Base-by-base conservation (phyloP, 2,329 filamentous ascomycete species). In the Curvularia lunata region DNA sequence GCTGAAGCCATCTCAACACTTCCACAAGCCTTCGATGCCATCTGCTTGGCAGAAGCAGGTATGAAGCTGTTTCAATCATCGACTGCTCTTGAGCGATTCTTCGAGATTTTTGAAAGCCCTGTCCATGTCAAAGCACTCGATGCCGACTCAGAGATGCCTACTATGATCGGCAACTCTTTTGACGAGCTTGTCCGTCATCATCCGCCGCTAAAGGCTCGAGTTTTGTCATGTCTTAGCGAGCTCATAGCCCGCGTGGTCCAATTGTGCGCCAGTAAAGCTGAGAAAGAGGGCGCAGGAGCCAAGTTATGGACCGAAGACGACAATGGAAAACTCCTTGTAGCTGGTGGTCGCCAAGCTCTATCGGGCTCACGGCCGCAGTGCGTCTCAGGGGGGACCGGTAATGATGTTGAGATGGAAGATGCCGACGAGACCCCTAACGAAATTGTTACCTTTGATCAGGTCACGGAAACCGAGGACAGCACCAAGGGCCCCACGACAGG, bases 141-240 rank as follows among this genome's bases (percentile, higher is more conserved):
- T 61, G 81, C 83, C 37, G 94, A 97, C 64, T 81, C 84, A 5
- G 87, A 89, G 34, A 82, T 96, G 56, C 85, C 93, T 9, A 85
- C 85, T 28, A 86, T 87, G 38, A 84, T 99, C 48, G 95, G 95
- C 10, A 86, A 85, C 25, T 90, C 88, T 40, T 97, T 99, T 70
- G 95, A 99, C 75, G 95, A 99, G 77, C 84, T 99, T 58, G 90
- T 94, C 51, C 88, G 95, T 40, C 95, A 99, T 73, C 95, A 99
- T 69, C 95, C 96, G 0, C 84, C 86, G 21, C 80, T 99, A 43
- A 91, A 93, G 65, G 84, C 85, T 9, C 85, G 88, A 3, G 95
- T 99, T 58, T 87, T 94, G 61, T 89, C 90, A 62, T 89, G 91
- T n/a, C 87, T 97, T 16, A 85, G 96, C 58, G 88, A 92, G 62